Percentiles rank a stretch among this genome's conserved stretches.
phyloP scores from a whole-genome alignment of 768 basidiomycete genomes.

The Tulasnella sp. region DNA sequence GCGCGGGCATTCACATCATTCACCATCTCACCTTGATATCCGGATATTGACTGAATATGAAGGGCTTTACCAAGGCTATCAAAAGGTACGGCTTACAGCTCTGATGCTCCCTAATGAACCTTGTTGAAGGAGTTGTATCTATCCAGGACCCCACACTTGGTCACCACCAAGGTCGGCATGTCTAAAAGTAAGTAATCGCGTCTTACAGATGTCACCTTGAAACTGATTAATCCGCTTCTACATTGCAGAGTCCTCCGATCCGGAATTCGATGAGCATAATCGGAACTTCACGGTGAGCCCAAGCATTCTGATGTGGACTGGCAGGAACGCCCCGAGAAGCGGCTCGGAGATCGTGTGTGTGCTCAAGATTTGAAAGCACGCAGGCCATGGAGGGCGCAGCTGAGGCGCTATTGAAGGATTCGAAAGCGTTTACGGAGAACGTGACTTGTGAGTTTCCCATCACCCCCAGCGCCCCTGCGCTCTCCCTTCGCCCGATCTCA shows the following conservation, averaged over 20 bases:
- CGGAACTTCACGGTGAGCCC: slow-evolving; percentile 46
- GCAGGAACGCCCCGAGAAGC: background rate
- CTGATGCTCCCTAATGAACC: background rate
- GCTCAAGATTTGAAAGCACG: background rate
- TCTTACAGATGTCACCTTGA: too few species aligned
- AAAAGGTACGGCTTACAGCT: slow-evolving; percentile 42
- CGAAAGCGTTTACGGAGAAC: slow-evolving; percentile 73
- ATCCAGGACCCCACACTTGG: slow-evolving; percentile 74
- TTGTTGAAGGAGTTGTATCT: background rate
- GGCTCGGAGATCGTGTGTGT: too few species aligned
- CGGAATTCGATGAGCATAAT: slow-evolving; percentile 82
- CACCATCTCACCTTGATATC: background rate
- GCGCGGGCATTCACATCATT: background rate
- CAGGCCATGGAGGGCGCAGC: slow-evolving; percentile 58
- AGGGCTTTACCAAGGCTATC: slow-evolving; percentile 70
- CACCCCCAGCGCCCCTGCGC: background rate
- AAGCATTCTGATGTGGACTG: background rate
- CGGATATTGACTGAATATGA: slow-evolving; percentile 43
- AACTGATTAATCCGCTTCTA: background rate
- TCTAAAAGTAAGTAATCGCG: slow-evolving; percentile 62
- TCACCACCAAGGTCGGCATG: slow-evolving; percentile 82
- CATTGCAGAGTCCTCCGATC: slow-evolving; percentile 58
- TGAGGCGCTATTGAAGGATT: slow-evolving; percentile 88
- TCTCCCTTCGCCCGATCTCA: background rate
- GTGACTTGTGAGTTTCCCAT: slow-evolving; percentile 47